Conservation (phyloP, 768 basidiomycete genomes). For the Tricholomella constricta region DNA sequence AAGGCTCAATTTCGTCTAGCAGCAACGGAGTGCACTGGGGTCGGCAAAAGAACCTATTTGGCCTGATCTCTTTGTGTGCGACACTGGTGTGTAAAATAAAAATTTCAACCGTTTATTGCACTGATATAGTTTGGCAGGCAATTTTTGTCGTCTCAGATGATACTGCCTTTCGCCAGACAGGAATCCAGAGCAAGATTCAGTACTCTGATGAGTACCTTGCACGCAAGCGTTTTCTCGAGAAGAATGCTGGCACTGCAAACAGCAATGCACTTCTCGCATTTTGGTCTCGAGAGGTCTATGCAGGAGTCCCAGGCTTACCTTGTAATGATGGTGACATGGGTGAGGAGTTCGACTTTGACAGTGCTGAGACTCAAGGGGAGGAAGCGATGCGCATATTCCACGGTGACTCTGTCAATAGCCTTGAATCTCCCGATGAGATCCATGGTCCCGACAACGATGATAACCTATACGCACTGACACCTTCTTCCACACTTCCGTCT, state of each 20-base stretch:
- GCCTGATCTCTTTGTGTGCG: background rate
- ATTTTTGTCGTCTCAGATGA: background rate
- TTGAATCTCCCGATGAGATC: background rate
- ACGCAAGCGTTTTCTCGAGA: background rate
- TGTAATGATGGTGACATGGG: background rate
- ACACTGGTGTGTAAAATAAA: background rate
- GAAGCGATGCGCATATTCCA: background rate
- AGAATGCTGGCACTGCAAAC: background rate
- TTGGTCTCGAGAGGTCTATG: background rate
- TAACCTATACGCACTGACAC: too few species aligned
- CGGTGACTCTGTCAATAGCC: background rate
- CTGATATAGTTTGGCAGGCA: too few species aligned
- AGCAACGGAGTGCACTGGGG: background rate
- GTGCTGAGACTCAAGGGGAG: background rate
- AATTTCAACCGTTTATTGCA: too few species aligned
- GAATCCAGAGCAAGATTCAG: background rate
- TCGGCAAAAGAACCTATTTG: background rate
- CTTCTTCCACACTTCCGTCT: too few species aligned
- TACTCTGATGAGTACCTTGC: background rate
- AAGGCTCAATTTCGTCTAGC: background rate
- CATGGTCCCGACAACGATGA: too few species aligned
- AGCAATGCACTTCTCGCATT: background rate
- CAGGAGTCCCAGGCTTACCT: background rate
- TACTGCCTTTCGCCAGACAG: background rate
- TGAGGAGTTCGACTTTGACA: background rate